phyloP scores from a whole-genome alignment of 192 early-diverging fungal genomes.

The Coemansia nantahalensis region DNA sequence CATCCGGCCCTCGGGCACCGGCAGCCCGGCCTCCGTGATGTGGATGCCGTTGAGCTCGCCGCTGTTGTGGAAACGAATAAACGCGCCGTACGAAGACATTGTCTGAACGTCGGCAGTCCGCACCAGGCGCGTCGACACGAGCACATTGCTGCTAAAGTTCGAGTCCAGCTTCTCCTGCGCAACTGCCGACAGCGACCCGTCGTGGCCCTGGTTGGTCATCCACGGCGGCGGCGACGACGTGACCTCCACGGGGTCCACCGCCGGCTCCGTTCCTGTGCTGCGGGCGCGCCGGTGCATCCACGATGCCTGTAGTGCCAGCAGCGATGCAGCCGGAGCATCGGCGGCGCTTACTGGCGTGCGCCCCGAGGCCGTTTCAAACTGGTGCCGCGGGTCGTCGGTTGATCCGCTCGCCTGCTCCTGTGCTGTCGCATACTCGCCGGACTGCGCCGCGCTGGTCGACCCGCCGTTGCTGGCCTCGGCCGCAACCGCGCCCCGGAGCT shows the following conservation, averaged over 20 bases:
- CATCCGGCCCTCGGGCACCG: background rate
- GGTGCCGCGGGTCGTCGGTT: no score
- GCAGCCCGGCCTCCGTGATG: background rate
- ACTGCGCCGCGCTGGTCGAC: no score
- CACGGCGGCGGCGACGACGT: background rate
- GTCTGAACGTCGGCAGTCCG: constrained; percentile 15
- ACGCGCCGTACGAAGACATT: constrained; percentile 48
- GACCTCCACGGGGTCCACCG: background rate
- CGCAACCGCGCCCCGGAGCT: constrained; percentile 1
- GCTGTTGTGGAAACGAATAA: constrained; percentile 51
- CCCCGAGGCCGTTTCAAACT: no score
- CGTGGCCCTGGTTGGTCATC: constrained; percentile 42
- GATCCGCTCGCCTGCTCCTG: no score
- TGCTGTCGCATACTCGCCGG: no score
- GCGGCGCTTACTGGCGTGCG: no score
- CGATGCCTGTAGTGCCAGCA: no score
- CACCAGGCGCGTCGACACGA: constrained; percentile 37
- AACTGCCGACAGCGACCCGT: constrained; percentile 36
- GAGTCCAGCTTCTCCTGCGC: constrained; percentile 43
- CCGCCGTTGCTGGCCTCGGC: background rate
- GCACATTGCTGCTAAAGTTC: constrained; percentile 27
- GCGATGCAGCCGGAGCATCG: no score
- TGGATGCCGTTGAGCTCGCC: constrained; percentile 48
- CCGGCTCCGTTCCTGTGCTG: background rate
- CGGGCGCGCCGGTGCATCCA: no score